Base-by-base conservation (phyloP, 2,329 filamentous ascomycete species). In the Aurifilum marmelostoma region DNA sequence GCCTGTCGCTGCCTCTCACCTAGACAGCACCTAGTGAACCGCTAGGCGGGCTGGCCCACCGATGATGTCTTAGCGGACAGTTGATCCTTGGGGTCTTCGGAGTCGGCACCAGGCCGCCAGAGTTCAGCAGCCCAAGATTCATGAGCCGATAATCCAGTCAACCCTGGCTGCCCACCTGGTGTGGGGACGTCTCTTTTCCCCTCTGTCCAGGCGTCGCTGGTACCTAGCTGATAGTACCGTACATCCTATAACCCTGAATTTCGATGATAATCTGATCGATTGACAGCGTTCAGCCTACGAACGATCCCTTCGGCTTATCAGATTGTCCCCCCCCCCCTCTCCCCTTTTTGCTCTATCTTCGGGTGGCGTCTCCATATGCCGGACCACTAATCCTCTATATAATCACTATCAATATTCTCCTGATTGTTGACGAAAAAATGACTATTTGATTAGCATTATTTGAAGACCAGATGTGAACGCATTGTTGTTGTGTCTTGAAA, bases 341-440 rank as follows among this genome's bases (percentile, higher is more conserved):
- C n/a, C n/a, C 43, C 14, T 24, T 5, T 56, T 14, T 56, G 27
- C 24, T 56, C 52, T 27, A 18, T 29, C n/a, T n/a, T n/a, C 52
- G 24, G 52, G 12, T 56, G 12, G 52, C 52, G 14, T 56, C 52
- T 29, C 52, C 52, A 56, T 56, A 56, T 56, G 52, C 52, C 52
- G 52, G 52, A 32, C 14, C 52, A 56, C 52, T 16, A 47, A 47
- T 47, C 9, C 21, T 47, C n/a, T n/a, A 16, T 56, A 32, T 16
- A 54, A 27, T 27, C n/a, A 54, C 50, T 14, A 54, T 27, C 52
- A 56, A 16, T 29, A 16, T 6, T 54, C 12, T 14, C 18, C 2
- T 24, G 2, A 56, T 18, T 29, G 14, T 29, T 56, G 16, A 24
- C 29, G 52, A 56, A n/a, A 32, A 0, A 18, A 21, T 37, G 56